Percentiles rank a stretch among this genome's conserved stretches.
phyloP scores from a whole-genome alignment of 371 early-diverging fungal genomes.

The Spraguea lophii region DNA sequence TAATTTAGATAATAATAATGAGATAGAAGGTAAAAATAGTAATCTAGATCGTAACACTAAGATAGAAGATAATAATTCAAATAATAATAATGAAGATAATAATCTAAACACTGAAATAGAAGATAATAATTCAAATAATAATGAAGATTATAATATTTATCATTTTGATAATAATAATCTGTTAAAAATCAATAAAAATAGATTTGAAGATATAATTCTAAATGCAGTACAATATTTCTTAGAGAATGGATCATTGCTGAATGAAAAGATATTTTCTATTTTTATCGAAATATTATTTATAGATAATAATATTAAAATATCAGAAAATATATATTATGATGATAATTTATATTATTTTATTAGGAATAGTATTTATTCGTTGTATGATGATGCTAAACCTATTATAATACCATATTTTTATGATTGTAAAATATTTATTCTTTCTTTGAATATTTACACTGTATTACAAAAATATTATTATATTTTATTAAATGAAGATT shows the following conservation, averaged over 20 bases:
- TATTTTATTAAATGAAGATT: constrained; percentile 17
- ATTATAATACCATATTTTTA: constrained; percentile 21
- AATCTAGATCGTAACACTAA: too few species aligned
- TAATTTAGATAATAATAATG: too few species aligned
- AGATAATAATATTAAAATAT: background rate
- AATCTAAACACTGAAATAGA: background rate
- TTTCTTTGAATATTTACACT: constrained; percentile 19
- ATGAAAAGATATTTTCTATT: too few species aligned
- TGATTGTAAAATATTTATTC: constrained; percentile 8
- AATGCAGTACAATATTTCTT: background rate
- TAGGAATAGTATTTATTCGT: constrained; percentile 5
- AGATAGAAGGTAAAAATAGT: too few species aligned
- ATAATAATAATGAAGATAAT: too few species aligned
- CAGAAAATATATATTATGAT: background rate
- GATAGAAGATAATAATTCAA: too few species aligned
- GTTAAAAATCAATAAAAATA: background rate
- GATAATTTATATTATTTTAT: constrained; percentile 4
- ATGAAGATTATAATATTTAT: too few species aligned
- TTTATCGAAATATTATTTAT: background rate
- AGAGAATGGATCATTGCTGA: background rate
- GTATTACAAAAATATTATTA: constrained; percentile 21
- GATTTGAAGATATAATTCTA: background rate
- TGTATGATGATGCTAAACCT: constrained; percentile 10
- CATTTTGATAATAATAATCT: too few species aligned
- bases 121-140: too few species aligned